Percentiles rank a stretch among this genome's conserved stretches.
These are phyloP conservation scores for Fraxinus sp. DNA, from an alignment of 305 asterid genomes.

Conservation along the genomic window DNA sequence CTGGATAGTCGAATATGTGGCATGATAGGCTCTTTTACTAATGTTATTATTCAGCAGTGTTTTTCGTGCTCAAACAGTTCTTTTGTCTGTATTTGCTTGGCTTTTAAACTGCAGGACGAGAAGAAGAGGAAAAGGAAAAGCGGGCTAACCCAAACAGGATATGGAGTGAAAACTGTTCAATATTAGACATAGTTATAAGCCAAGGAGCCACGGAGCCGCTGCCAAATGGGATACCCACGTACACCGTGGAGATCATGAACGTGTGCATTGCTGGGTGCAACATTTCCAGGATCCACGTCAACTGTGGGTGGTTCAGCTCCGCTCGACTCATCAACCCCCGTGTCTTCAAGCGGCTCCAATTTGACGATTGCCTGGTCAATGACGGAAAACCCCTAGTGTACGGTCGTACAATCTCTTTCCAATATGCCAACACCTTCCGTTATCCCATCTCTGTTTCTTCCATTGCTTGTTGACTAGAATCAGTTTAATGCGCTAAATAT, in stretches of 20 bases:
- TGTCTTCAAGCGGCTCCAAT: conserved; percentile 64
- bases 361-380: conserved; percentile 76
- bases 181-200: conserved; percentile 62
- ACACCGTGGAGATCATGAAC: conserved; percentile 86
- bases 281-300: conserved; percentile 66
- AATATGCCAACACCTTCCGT: conserved; percentile 75
- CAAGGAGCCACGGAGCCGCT: conserved; percentile 75
- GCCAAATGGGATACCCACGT: conserved; percentile 84
- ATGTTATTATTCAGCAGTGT: too few relatives aligned
- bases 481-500: neutral
- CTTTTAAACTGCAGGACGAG: conserved; percentile 15
- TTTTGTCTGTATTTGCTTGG: conserved; percentile 22
- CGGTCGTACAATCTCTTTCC: conserved; percentile 68
- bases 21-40: neutral
- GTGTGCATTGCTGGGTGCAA: conserved; percentile 63
- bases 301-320: conserved; percentile 96
- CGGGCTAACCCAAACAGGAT: conserved; percentile 64
- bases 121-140: neutral
- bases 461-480: conserved; percentile 47
- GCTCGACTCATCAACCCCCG: conserved; percentile 84
- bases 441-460: conserved; percentile 70
- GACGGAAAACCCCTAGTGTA: conserved; percentile 60
- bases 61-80: neutral
- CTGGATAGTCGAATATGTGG: neutral
- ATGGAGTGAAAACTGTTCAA: conserved; percentile 73